phyloP scores from a whole-genome alignment of 495 filamentous ascomycete genomes.

The Neurospora sp. region DNA sequence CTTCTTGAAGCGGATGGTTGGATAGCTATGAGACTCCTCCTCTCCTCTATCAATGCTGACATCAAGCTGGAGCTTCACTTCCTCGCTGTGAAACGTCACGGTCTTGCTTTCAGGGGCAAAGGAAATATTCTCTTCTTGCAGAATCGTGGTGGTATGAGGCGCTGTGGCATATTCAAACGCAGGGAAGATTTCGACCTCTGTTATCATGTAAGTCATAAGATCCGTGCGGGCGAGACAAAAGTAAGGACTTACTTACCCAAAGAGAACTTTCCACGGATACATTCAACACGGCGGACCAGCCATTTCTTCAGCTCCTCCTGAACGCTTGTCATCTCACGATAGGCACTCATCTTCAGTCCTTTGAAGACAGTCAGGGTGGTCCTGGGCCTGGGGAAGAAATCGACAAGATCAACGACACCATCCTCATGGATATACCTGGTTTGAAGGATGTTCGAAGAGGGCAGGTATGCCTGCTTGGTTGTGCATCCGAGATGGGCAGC shows the following conservation, averaged over 20 bases:
- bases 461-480: conserved; percentile 61
- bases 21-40: conserved; percentile 25
- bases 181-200: conserved; percentile 56
- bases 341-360: conserved; percentile 35
- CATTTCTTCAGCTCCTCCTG: conserved; percentile 47
- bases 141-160: conserved; percentile 42
- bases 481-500: conserved; percentile 36
- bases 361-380: conserved; percentile 30
- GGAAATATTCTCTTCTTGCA: conserved; percentile 26
- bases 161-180: conserved; percentile 60
- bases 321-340: conserved; percentile 39
- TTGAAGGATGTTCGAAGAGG: conserved; percentile 60
- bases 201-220: neutral
- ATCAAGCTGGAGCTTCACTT: conserved; percentile 51
- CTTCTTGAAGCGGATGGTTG: conserved; percentile 41
- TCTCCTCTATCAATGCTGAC: conserved; percentile 52
- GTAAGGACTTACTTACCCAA: conserved; percentile 26
- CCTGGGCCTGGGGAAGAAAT: conserved; percentile 61
- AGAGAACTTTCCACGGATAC: conserved; percentile 50
- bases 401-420: conserved; percentile 57
- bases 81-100: conserved; percentile 48
- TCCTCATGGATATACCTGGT: conserved; percentile 61
- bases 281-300: conserved; percentile 59
- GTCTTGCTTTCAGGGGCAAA: conserved; percentile 42
- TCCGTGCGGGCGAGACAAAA: neutral